phyloP scores from a whole-genome alignment of 225 moss, liverwort and hornwort genomes.

The Physcomitrium patens region DNA sequence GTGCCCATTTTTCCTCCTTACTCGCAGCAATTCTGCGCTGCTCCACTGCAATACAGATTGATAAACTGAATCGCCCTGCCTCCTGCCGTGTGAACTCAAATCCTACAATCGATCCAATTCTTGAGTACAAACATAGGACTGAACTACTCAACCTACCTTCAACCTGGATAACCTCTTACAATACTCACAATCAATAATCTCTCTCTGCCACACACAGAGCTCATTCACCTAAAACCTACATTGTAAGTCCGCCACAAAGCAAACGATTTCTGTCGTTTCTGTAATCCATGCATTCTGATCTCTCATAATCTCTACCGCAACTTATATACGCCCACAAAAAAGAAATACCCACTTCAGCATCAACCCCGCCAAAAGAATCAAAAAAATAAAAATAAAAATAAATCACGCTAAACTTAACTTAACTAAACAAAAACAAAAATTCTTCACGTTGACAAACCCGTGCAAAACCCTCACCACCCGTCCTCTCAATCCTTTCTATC shows the following conservation, averaged over 20 bases:
- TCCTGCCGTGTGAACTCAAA: constrained; percentile 3
- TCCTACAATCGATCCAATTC: constrained; percentile 5
- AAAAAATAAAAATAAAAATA: too few relatives aligned
- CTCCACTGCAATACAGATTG: not conserved
- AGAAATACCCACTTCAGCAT: not conserved
- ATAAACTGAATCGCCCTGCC: not conserved
- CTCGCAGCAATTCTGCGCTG: constrained; percentile 2
- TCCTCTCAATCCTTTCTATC: not conserved
- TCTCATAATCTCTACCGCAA: not conserved
- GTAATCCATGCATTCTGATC: not conserved
- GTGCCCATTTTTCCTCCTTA: not conserved
- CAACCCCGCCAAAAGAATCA: not conserved
- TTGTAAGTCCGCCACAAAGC: not conserved
- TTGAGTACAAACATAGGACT: not conserved
- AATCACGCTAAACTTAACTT: too few relatives aligned
- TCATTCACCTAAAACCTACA: not conserved
- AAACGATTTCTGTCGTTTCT: not conserved
- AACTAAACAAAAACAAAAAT: not conserved
- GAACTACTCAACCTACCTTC: not conserved
- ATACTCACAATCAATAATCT: not conserved
- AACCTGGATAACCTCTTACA: not conserved
- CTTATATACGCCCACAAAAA: not conserved
- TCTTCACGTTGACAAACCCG: not conserved
- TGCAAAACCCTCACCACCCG: not conserved
- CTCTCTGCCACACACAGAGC: not conserved